Conservation (phyloP, 1,284 basidiomycete genomes). For the Fomitopsis schrenkii region DNA sequence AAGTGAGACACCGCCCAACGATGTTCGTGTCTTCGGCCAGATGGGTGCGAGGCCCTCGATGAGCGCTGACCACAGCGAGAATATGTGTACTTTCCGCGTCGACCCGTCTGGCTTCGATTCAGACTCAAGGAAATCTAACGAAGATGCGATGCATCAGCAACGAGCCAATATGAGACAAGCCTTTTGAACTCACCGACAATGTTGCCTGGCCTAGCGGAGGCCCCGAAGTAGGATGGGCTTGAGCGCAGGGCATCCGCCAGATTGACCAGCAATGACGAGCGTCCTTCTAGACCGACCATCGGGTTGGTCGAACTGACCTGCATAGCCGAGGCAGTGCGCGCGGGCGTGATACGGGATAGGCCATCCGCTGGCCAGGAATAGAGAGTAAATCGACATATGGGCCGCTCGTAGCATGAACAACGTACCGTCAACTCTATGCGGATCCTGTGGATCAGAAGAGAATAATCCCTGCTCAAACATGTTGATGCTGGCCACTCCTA, state of each 20-base stretch:
- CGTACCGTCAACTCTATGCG: slow-evolving; percentile 76
- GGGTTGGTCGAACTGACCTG: slow-evolving; percentile 81
- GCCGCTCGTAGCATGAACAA: neutral
- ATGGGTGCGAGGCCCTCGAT: slow-evolving; percentile 83
- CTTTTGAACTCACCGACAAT: slow-evolving; percentile 55
- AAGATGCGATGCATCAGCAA: no score
- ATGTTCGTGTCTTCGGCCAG: slow-evolving; percentile 82
- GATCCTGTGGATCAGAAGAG: slow-evolving; percentile 60
- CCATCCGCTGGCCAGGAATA: slow-evolving; percentile 53
- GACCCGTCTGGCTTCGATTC: slow-evolving; percentile 41
- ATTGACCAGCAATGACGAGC: slow-evolving; percentile 71
- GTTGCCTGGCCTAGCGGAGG: slow-evolving; percentile 74
- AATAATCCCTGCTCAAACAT: slow-evolving; percentile 89
- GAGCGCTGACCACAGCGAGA: slow-evolving; percentile 78
- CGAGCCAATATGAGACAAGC: no score
- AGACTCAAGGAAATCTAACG: slow-evolving; percentile 65
- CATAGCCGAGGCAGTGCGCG: slow-evolving; percentile 66
- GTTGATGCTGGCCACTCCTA: slow-evolving; percentile 88
- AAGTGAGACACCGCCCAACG: slow-evolving; percentile 61
- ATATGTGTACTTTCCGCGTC: slow-evolving; percentile 50
- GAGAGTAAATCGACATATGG: neutral
- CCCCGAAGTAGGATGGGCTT: slow-evolving; percentile 67
- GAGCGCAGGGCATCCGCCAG: slow-evolving; percentile 67
- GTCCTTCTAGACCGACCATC: slow-evolving; percentile 89
- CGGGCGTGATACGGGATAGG: slow-evolving; percentile 60